These are phyloP conservation scores for Fusarium setosum DNA, from an alignment of 2,329 filamentous ascomycete species.

Conservation along the genomic window DNA sequence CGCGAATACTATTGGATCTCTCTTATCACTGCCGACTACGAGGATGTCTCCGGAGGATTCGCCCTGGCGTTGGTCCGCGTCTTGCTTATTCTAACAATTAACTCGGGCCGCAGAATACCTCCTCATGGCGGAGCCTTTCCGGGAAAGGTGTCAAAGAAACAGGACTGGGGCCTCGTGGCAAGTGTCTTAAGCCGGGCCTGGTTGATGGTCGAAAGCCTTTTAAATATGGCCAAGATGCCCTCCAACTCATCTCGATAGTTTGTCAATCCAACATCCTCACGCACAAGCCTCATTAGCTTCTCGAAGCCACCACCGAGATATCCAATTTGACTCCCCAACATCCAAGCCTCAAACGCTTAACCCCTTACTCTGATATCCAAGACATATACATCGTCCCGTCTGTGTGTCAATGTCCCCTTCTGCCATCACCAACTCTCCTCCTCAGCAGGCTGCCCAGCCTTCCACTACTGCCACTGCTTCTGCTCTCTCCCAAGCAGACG, in stretches of 20 bases:
- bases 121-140: conserved; percentile 42
- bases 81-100: conserved; percentile 24
- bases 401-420: conserved; percentile 67
- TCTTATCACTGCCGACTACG: conserved; percentile 14
- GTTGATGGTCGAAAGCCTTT: conserved; percentile 31
- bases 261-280: conserved; percentile 13
- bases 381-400: conserved; percentile 21
- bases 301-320: conserved; percentile 19
- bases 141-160: conserved; percentile 30
- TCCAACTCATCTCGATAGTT: conserved; percentile 11
- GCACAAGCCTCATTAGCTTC: conserved; percentile 17
- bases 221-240: conserved; percentile 36
- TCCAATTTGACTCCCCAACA: conserved; percentile 11
- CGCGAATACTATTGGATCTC: conserved; percentile 34
- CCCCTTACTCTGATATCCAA: conserved; percentile 17
- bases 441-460: conserved; percentile 55
- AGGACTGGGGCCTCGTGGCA: conserved; percentile 19
- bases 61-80: conserved; percentile 8
- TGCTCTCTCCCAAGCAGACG: conserved; percentile 55
- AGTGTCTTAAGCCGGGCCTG: conserved; percentile 37
- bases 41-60: conserved; percentile 30
- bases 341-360: conserved; percentile 13
- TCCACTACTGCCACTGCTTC: conserved; percentile 40
- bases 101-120: conserved; percentile 42
- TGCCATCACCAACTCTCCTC: conserved; percentile 63